Evolutionary conservation across 1,139 yeast genomes (phyloP).

Genomic region (Zygoascus hellenicus): DNA sequence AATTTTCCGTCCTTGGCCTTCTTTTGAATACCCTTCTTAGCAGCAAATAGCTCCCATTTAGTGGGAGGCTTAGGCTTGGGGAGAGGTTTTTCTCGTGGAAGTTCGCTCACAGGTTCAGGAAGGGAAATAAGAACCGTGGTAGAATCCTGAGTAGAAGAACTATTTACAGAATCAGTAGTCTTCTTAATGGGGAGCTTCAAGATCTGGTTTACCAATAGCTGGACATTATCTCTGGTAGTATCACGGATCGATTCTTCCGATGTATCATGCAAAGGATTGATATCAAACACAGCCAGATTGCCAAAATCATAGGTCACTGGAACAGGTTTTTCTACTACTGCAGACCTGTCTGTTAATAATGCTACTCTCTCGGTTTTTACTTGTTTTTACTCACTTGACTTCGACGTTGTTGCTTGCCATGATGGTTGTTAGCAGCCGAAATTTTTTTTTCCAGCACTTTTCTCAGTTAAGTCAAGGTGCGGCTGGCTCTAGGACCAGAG

Average conservation of each 20-base stretch:
- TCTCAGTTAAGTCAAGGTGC: too few relatives aligned
- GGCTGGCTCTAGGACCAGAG: too few relatives aligned
- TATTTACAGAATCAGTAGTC: constrained; percentile 63
- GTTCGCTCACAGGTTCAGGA: constrained; percentile 74
- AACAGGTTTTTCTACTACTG: constrained; percentile 76
- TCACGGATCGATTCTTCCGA: constrained; percentile 42
- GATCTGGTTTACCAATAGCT: constrained; percentile 82
- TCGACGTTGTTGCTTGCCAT: not conserved
- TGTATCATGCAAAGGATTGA: constrained; percentile 72
- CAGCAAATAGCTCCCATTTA: constrained; percentile 96
- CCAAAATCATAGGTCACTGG: constrained; percentile 86
- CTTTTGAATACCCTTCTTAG: constrained; percentile 87
- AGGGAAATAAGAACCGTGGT: constrained; percentile 76
- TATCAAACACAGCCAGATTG: constrained; percentile 72
- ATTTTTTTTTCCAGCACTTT: constrained; percentile 1
- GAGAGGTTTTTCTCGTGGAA: constrained; percentile 93
- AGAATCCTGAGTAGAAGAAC: constrained; percentile 59
- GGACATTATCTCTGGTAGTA: constrained; percentile 88
- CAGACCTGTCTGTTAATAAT: constrained; percentile 3
- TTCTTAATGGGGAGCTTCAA: constrained; percentile 82
- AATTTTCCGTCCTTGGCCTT: constrained; percentile 86
- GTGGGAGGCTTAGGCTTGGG: constrained; percentile 92
- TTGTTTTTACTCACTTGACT: not conserved
- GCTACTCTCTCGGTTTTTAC: not conserved
- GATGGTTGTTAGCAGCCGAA: not conserved